Evolutionary conservation across 768 basidiomycete genomes (phyloP).

Genomic region (Boletus subcaerulescens): DNA sequence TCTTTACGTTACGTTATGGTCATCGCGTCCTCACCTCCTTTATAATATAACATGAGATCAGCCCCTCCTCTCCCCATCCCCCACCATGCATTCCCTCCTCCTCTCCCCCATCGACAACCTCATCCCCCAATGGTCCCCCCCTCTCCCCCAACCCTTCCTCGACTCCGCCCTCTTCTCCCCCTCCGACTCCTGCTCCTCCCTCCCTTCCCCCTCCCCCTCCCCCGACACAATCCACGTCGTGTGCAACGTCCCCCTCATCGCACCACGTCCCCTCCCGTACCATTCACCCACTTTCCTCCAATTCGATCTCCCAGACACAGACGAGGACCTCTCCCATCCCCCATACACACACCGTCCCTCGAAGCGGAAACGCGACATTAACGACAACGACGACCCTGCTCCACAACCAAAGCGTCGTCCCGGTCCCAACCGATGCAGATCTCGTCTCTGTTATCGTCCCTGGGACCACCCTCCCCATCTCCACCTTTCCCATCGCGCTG

Average conservation of each 20-base stretch:
- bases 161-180: constrained; percentile 23
- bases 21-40: neutral
- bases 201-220: constrained; percentile 23
- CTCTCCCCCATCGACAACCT: constrained; percentile 27
- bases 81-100: neutral
- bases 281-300: constrained; percentile 68
- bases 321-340: constrained; percentile 68
- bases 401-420: constrained; percentile 27
- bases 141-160: neutral
- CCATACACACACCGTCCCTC: constrained; percentile 56
- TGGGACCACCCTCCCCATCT: constrained; percentile 1
- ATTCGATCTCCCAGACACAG: constrained; percentile 63
- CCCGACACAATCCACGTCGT: constrained; percentile 45
- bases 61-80: neutral
- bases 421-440: constrained; percentile 13
- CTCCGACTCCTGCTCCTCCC: constrained; percentile 34
- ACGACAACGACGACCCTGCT: constrained; percentile 10
- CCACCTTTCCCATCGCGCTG: constrained; percentile 12
- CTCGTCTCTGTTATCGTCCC: constrained; percentile 14
- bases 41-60: neutral
- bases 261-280: constrained; percentile 66
- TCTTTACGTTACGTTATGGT: neutral
- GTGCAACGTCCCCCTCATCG: constrained; percentile 65
- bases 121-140: neutral
- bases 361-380: constrained; percentile 50